Conservation (phyloP, 129 eudicot genomes). For the Arctium minus region DNA sequence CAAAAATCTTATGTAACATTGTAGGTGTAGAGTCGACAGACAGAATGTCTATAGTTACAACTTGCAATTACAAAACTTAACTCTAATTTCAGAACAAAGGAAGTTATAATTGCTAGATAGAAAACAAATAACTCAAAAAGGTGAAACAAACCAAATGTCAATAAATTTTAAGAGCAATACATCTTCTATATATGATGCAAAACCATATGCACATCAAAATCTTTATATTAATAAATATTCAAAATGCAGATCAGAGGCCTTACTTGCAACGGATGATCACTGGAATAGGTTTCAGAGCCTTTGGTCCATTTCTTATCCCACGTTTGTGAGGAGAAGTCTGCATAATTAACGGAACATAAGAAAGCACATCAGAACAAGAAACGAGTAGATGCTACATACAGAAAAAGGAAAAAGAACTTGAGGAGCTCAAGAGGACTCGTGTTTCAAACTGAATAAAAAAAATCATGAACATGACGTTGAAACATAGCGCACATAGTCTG, state of each 20-base stretch:
- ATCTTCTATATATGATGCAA: background rate
- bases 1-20: background rate
- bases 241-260: slow-evolving; percentile 16
- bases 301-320: slow-evolving; percentile 88
- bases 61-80: background rate
- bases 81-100: background rate
- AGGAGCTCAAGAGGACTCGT: background rate
- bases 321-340: slow-evolving; percentile 73
- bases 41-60: background rate
- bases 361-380: background rate
- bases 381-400: background rate
- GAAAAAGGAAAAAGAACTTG: background rate
- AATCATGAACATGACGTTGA: too few species aligned
- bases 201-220: background rate
- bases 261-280: slow-evolving; percentile 84
- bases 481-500: too few species aligned
- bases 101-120: background rate
- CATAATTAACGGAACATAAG: slow-evolving; percentile 13
- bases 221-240: background rate
- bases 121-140: background rate
- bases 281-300: slow-evolving; percentile 76
- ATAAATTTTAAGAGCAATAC: background rate
- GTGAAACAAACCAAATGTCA: background rate
- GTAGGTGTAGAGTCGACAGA: background rate
- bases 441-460: background rate